phyloP scores from a whole-genome alignment of 2,329 filamentous ascomycete species.

The Eutypa lata region DNA sequence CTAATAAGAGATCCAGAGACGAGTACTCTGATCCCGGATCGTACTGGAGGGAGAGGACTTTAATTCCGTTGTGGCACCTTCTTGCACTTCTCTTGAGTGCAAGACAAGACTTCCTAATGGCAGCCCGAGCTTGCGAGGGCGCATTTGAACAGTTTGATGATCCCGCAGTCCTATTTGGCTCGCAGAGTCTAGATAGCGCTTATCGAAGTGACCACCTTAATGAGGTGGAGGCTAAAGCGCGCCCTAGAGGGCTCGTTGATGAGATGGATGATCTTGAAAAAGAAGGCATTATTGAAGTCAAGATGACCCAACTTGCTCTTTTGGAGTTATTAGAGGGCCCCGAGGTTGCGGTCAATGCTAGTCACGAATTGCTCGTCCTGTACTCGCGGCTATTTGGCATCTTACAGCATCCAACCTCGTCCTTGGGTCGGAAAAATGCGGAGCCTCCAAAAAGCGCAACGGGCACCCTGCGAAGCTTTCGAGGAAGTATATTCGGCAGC shows the following conservation, averaged over 20 bases:
- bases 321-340: conserved; percentile 81
- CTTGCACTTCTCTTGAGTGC: conserved; percentile 82
- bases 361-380: conserved; percentile 77
- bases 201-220: conserved; percentile 69
- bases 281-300: conserved; percentile 84
- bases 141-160: conserved; percentile 88
- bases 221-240: conserved; percentile 40
- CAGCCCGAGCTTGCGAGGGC: conserved; percentile 79
- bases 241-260: conserved; percentile 58
- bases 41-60: conserved; percentile 60
- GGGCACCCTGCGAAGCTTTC: conserved; percentile 67
- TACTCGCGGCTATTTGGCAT: conserved; percentile 77
- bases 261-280: conserved; percentile 83
- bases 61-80: conserved; percentile 87
- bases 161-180: conserved; percentile 66
- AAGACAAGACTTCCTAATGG: conserved; percentile 78
- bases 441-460: conserved; percentile 66
- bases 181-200: conserved; percentile 42
- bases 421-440: conserved; percentile 33
- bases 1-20: conserved; percentile 47
- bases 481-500: conserved; percentile 75
- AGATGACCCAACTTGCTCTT: conserved; percentile 88
- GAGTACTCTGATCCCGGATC: conserved; percentile 43
- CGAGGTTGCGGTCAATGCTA: conserved; percentile 81
- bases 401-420: conserved; percentile 36